Conservation (phyloP, 2,329 filamentous ascomycete genomes). For the Colletotrichum sp. region DNA sequence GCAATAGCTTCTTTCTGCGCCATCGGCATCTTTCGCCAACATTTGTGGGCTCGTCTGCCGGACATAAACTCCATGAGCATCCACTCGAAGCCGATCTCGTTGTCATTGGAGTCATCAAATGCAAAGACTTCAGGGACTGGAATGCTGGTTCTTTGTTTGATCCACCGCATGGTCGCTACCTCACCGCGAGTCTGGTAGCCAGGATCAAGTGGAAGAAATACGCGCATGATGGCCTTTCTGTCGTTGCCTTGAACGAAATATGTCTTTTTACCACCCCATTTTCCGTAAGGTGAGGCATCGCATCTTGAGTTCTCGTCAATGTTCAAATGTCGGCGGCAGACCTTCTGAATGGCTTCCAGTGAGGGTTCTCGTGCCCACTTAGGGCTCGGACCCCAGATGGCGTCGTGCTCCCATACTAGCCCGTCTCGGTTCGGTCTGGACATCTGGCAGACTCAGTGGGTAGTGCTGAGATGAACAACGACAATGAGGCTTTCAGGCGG, state of each 20-base stretch:
- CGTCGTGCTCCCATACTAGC: slow-evolving; percentile 20
- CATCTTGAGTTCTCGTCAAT: slow-evolving; percentile 15
- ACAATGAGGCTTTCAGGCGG: not conserved
- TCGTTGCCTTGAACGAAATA: slow-evolving; percentile 21
- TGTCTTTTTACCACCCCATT: slow-evolving; percentile 27
- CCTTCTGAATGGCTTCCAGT: slow-evolving; percentile 15
- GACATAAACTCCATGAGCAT: slow-evolving; percentile 39
- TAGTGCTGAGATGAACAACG: accelerated
- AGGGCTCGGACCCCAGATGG: not conserved
- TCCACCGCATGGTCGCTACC: slow-evolving; percentile 39
- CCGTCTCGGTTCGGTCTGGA: not conserved
- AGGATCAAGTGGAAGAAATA: slow-evolving; percentile 40
- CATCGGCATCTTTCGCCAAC: slow-evolving; percentile 33
- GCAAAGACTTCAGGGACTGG: slow-evolving; percentile 37
- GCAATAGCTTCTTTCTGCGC: slow-evolving; percentile 35
- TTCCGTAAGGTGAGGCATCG: slow-evolving; percentile 9
- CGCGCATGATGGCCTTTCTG: slow-evolving; percentile 31
- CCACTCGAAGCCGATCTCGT: slow-evolving; percentile 45
- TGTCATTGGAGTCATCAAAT: slow-evolving; percentile 34
- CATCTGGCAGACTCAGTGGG: not conserved
- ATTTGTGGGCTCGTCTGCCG: slow-evolving; percentile 26
- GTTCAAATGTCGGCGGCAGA: slow-evolving; percentile 16
- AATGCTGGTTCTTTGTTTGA: slow-evolving; percentile 32
- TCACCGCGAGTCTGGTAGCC: slow-evolving; percentile 40
- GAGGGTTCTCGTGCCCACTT: slow-evolving; percentile 21